Base-by-base conservation (phyloP, 2,329 filamentous ascomycete species). In the Neocucurbitaria cava region DNA sequence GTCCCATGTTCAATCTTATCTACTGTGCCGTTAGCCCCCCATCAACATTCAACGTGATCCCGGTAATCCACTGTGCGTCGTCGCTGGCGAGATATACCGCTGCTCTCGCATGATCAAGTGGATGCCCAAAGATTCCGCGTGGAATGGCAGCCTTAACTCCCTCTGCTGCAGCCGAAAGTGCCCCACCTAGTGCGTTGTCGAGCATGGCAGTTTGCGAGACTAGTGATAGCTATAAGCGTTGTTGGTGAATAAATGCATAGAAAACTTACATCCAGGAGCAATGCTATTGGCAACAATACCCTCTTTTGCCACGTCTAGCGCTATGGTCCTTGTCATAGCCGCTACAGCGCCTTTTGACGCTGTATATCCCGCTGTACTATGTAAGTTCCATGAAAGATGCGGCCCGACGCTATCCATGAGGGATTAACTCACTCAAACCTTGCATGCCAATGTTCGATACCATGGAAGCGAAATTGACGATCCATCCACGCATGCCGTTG, bases 301-400 rank as follows among this genome's bases (percentile, higher is more conserved):
- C 28, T 79, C 64, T 33, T 67, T 65, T 1, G 76, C 78, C 50
- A 78, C 78, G 46, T 80, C 77, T n/a, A 79, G 56, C 2, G 78
- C 78, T n/a, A 80, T 69, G 47, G 77, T 73, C 46, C 77, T 79
- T 7, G 80, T 82, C 40, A 84, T 69, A 38, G 76, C 70, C 9
- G 78, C 69, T 6, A 81, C 79, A 0, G 79, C 81, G 9, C 77
- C 78, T 58, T 83, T 83, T 38, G 73, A 77, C 2, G 79, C 77
- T 48, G 77, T 79, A 60, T 83, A 83, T 17, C 71, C 69, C 23
- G 76, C 73, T 69, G 59, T 40, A 15, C 6, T 18, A 11, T 11
- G 24, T 54, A 5, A 46, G 46, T 3, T 11, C 13, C 30, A 31
- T 31, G 30, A 11, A 31, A 31, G 30, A 11, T 11, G 9, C 30